These are phyloP conservation scores for Pythium aquatile DNA, from an alignment of 352 stramenopile species.

Conservation along the genomic window DNA sequence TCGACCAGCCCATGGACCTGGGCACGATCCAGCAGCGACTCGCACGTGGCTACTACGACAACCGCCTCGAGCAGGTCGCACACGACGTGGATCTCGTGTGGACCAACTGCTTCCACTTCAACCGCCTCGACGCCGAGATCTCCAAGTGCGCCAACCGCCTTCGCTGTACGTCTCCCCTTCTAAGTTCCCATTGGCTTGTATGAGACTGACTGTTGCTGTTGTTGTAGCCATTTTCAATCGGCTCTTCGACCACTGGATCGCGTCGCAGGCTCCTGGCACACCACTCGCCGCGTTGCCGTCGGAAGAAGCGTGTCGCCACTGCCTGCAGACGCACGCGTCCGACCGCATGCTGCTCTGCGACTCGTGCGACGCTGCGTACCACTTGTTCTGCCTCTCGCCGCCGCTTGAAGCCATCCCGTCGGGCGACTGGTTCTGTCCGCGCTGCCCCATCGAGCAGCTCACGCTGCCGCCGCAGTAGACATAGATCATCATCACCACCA, in stretches of 20 bases:
- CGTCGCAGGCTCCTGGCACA: constrained; percentile 48
- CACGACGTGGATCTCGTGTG: constrained; percentile 76
- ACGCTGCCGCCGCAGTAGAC: constrained; percentile 2
- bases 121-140: constrained; percentile 75
- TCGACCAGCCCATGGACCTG: constrained; percentile 91
- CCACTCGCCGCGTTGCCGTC: constrained; percentile 48
- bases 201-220: constrained; percentile 6
- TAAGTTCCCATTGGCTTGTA: constrained; percentile 7
- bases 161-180: constrained; percentile 52
- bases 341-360: constrained; percentile 84
- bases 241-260: constrained; percentile 78
- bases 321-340: constrained; percentile 54
- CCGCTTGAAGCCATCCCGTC: constrained; percentile 56
- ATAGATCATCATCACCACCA: too few species aligned
- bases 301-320: constrained; percentile 73
- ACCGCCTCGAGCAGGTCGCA: constrained; percentile 51
- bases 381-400: constrained; percentile 77
- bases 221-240: constrained; percentile 71
- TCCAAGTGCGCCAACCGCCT: constrained; percentile 75
- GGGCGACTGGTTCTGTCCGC: constrained; percentile 80
- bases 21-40: constrained; percentile 87
- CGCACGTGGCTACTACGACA: constrained; percentile 53
- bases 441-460: constrained; percentile 42
- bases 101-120: constrained; percentile 87
- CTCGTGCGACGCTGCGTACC: constrained; percentile 82